A percentile compares a stretch with the other conserved stretches of the same genome.
Evolutionary conservation across 2,329 filamentous ascomycete genomes (phyloP).

Genomic region (Colletotrichum sp.): DNA sequence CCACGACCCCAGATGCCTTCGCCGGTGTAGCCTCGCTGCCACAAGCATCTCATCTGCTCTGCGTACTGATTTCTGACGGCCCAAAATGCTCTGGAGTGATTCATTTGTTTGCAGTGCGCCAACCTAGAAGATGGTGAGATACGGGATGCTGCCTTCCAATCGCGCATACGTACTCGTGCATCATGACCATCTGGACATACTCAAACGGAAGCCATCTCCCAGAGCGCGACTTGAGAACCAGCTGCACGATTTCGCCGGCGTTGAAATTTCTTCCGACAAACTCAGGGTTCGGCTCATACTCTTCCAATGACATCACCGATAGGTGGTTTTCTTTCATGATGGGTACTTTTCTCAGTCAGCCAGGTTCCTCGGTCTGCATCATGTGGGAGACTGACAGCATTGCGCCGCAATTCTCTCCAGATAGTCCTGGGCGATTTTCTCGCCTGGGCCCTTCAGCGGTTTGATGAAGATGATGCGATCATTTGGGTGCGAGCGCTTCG

Average conservation of each 20-base stretch:
- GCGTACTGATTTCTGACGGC: constrained; percentile 76
- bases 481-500: constrained; percentile 76
- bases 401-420: constrained; percentile 81
- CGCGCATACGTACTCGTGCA: constrained; percentile 67
- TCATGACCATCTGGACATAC: constrained; percentile 94
- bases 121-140: constrained; percentile 48
- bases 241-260: constrained; percentile 83
- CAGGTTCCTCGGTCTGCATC: no score
- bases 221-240: constrained; percentile 74
- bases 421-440: constrained; percentile 70
- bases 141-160: background rate
- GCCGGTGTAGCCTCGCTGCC: constrained; percentile 74
- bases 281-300: constrained; percentile 80
- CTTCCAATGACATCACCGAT: constrained; percentile 74
- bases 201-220: constrained; percentile 80
- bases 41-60: constrained; percentile 72
- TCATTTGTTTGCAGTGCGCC: constrained; percentile 91
- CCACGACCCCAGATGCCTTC: constrained; percentile 86
- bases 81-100: constrained; percentile 85
- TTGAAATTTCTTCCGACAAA: constrained; percentile 93
- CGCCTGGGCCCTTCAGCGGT: constrained; percentile 69
- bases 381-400: constrained; percentile 57
- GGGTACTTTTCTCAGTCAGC: constrained; percentile 52
- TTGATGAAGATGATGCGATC: constrained; percentile 85
- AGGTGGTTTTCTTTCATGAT: constrained; percentile 72